Conservation (phyloP, 2,329 filamentous ascomycete genomes). For the Xylariaceae sp. region DNA sequence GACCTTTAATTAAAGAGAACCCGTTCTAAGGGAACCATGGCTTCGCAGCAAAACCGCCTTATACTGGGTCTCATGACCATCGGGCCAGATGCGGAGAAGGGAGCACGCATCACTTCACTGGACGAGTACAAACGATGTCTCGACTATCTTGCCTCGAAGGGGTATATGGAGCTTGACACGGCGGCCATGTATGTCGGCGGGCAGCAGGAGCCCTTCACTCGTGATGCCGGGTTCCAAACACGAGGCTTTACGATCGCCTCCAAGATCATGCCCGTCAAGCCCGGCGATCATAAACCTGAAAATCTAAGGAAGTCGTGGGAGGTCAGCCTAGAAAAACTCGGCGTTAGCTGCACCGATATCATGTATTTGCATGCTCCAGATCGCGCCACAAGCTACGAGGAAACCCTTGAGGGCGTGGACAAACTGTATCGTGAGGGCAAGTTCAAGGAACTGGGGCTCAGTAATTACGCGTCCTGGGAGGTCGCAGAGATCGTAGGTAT, state of each 20-base stretch:
- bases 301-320: not conserved
- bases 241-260: not conserved
- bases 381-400: slow-evolving; percentile 50
- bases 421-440: slow-evolving; percentile 51
- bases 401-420: slow-evolving; percentile 54
- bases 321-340: not conserved
- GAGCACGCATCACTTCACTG: not conserved
- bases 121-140: not conserved
- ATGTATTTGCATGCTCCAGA: slow-evolving; percentile 57
- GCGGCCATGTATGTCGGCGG: not conserved
- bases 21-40: not conserved
- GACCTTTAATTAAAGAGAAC: too few relatives aligned
- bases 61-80: not conserved
- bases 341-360: not conserved
- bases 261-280: not conserved
- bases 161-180: not conserved
- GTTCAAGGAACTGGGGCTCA: slow-evolving; percentile 52
- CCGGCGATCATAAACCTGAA: not conserved
- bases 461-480: slow-evolving; percentile 54
- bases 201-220: not conserved
- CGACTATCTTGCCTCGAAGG: not conserved
- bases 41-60: not conserved
- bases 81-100: not conserved
- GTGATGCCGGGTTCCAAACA: not conserved
- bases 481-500: slow-evolving; percentile 54